phyloP scores from a whole-genome alignment of 2,329 filamentous ascomycete species.

The Pyricularia pennisetigena region DNA sequence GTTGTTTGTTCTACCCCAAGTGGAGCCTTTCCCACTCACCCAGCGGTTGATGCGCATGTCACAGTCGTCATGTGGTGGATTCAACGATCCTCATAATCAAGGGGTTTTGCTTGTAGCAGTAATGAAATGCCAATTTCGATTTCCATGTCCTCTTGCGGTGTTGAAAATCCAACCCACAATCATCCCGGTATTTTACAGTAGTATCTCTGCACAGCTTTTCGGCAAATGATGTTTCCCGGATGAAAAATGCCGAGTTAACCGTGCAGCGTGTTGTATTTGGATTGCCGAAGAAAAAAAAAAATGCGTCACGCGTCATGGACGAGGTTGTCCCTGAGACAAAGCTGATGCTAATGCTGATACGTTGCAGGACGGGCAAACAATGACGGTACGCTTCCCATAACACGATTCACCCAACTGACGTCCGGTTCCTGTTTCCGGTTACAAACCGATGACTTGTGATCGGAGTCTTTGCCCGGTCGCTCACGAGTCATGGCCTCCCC shows the following conservation, averaged over 20 bases:
- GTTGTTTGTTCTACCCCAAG: neutral
- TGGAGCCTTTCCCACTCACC: conserved; percentile 1
- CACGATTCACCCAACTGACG: neutral
- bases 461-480: neutral
- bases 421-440: neutral
- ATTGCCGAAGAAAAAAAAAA: neutral
- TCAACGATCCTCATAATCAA: neutral
- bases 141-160: neutral
- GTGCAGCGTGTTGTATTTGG: neutral
- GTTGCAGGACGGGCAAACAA: neutral
- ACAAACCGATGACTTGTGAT: neutral
- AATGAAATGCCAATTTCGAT: neutral
- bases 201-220: neutral
- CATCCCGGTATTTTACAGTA: neutral
- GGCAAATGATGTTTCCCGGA: neutral
- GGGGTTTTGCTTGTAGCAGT: neutral
- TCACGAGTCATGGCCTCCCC: neutral
- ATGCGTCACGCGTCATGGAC: neutral
- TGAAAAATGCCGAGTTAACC: neutral
- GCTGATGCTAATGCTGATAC: neutral
- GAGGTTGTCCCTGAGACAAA: neutral
- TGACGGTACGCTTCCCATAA: neutral
- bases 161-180: neutral
- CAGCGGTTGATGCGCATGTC: neutral
- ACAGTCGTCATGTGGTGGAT: neutral